phyloP scores from a whole-genome alignment of 2,329 filamentous ascomycete species.

The Ilyonectria robusta region DNA sequence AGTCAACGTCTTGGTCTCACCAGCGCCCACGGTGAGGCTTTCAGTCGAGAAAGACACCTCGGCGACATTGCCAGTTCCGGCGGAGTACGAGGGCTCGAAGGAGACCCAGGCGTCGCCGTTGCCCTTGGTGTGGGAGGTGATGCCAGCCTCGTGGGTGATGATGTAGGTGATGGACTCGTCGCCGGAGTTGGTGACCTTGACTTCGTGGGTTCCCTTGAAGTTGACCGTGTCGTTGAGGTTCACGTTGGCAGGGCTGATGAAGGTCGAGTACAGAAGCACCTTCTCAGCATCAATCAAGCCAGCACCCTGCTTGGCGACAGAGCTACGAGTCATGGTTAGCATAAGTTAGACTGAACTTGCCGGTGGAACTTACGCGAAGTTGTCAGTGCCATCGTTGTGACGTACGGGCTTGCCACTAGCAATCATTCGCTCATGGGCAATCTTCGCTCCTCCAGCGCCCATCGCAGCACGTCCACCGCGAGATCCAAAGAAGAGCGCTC shows the following conservation, averaged over 20 bases:
- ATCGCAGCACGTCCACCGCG: conserved; percentile 2
- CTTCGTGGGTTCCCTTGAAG: conserved; percentile 16
- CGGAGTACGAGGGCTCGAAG: not conserved
- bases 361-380: not conserved
- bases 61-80: not conserved
- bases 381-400: not conserved
- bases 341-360: not conserved
- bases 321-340: not conserved
- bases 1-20: not conserved
- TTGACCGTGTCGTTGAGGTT: conserved; percentile 28
- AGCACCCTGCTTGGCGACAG: conserved; percentile 16
- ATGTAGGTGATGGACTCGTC: conserved; percentile 19
- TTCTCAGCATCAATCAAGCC: conserved; percentile 15
- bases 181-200: conserved; percentile 15
- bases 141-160: conserved; percentile 10
- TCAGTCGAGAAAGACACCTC: not conserved
- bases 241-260: conserved; percentile 18
- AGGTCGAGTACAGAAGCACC: conserved; percentile 11
- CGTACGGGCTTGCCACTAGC: conserved; percentile 7
- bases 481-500: conserved; percentile 23
- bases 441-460: not conserved
- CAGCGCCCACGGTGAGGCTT: not conserved
- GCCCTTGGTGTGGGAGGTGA: conserved; percentile 9
- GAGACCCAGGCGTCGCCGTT: conserved; percentile 16
- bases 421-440: conserved; percentile 3